Conservation (phyloP, 257 asterid genomes). For the Catharanthus roseus region DNA sequence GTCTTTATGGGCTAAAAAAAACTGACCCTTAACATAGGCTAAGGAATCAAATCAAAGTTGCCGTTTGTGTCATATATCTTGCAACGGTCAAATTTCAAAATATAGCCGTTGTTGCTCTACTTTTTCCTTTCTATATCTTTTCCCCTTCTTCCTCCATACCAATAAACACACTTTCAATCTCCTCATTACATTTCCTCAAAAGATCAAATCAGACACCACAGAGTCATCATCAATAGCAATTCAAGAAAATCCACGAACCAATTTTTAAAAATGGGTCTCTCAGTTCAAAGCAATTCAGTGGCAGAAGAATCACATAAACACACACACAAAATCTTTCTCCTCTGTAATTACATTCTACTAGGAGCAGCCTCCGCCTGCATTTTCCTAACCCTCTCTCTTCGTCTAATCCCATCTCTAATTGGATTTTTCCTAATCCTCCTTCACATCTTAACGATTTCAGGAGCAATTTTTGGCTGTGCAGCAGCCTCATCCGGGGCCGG, state of each 20-base stretch:
- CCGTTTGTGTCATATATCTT: not conserved
- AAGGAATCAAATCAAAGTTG: not conserved
- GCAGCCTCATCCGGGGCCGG: constrained; percentile 54
- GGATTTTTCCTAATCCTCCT: constrained; percentile 43
- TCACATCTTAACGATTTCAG: constrained; percentile 38
- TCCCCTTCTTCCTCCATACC: not conserved
- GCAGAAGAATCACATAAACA: constrained; percentile 13
- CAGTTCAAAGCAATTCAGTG: constrained; percentile 13
- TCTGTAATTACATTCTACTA: constrained; percentile 33
- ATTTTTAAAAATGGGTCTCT: constrained; percentile 17
- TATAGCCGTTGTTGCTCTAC: not conserved
- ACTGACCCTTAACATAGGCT: not conserved
- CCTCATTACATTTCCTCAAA: not conserved
- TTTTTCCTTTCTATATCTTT: not conserved
- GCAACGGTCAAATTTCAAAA: constrained; percentile 14
- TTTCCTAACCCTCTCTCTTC: constrained; percentile 46
- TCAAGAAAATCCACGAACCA: not conserved
- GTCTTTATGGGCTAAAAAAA: too few relatives aligned
- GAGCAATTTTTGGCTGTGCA: constrained; percentile 49
- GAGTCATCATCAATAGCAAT: not conserved
- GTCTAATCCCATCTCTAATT: constrained; percentile 36
- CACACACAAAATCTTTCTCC: constrained; percentile 32
- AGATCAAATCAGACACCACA: too few relatives aligned
- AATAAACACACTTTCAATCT: not conserved
- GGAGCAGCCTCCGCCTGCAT: constrained; percentile 46